Conservation (phyloP, 345 rosid species). For the Microthlaspi erraticum region DNA sequence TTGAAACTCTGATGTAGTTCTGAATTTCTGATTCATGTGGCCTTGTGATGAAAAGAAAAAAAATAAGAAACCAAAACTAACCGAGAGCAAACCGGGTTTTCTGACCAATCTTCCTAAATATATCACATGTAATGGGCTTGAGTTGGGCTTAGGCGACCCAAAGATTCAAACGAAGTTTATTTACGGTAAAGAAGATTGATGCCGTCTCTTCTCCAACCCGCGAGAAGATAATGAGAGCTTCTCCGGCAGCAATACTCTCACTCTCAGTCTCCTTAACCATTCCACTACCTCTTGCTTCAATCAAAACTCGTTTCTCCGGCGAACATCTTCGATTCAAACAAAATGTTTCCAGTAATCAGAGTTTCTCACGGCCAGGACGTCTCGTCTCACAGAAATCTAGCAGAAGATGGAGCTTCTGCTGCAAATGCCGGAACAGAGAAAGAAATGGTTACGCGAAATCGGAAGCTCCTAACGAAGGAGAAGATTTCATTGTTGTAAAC, state of each 20-base stretch:
- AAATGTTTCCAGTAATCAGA: not conserved
- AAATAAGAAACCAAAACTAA: constrained; percentile 10
- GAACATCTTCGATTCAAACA: not conserved
- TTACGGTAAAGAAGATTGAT: not conserved
- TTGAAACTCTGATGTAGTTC: too few relatives aligned
- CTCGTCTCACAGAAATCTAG: constrained; percentile 25
- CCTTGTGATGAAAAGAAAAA: too few relatives aligned
- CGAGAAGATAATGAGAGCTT: constrained; percentile 42
- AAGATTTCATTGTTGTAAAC: constrained; percentile 73
- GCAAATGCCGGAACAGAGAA: constrained; percentile 39
- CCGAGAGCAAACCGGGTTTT: not conserved
- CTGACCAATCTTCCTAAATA: not conserved
- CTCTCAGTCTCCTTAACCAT: constrained; percentile 34
- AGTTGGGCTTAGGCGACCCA: constrained; percentile 21
- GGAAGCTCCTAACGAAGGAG: constrained; percentile 24
- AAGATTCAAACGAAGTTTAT: not conserved
- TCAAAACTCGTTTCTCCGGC: constrained; percentile 16
- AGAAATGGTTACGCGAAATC: constrained; percentile 4
- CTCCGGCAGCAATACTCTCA: constrained; percentile 35
- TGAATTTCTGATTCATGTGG: too few relatives aligned
- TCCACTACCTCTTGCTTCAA: constrained; percentile 13
- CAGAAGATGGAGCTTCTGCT: constrained; percentile 35
- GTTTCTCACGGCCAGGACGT: constrained; percentile 14
- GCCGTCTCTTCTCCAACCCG: constrained; percentile 2
- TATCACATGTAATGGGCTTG: not conserved